Base-by-base conservation (phyloP, 305 asterid genomes). In the Solanum aculeatissimum region DNA sequence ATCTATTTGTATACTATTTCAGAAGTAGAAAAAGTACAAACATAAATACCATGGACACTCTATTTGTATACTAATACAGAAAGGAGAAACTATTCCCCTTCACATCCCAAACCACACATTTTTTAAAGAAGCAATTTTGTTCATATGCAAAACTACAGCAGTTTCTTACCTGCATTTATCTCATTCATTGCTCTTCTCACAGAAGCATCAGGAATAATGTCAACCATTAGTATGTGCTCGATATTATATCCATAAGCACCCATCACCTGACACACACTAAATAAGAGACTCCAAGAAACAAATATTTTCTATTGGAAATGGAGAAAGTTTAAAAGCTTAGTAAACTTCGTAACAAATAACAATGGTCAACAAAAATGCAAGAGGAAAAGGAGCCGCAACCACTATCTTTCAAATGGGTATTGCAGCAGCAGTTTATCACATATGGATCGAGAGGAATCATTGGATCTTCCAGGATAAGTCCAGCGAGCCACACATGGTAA, bases 151-250 rank as follows among this genome's bases (percentile, higher is more conserved):
- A 38, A 70, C 38, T 53, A 47, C 13, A 71, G 38, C 29, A 19
- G 35, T 43, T 23, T 25, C 89, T 85, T 85, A 95, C 99, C 99
- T 89, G 99, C 98, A 91, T 96, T 96, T 84, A 96, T 96, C 91
- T 96, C 99, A 82, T 96, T 96, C 98, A 96, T 95, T 60, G 99
- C 98, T 89, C 69, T 94, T 83, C 98, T 94, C 55, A 96, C 98
- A 23, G 98, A 85, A 14, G 98, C 83, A 87, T 96, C 99, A 63
- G 99, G 99, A 87, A 96, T 85, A 35, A 96, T 95, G 93, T 96
- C 99, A 45, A 96, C 99, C 97, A 95, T 92, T 92, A 96, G 85
- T 90, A 96, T 96, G 88, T 96, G 98, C 88, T 95, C 99, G 74
- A 96, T 95, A 92, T 84, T 92, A 93, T 92, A 95, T 77, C 99